A percentile compares a stretch with the other conserved stretches of the same genome.
These are phyloP conservation scores for Aspergillus pseudoglaucus DNA, from an alignment of 2,329 filamentous ascomycete species.

Conservation along the genomic window DNA sequence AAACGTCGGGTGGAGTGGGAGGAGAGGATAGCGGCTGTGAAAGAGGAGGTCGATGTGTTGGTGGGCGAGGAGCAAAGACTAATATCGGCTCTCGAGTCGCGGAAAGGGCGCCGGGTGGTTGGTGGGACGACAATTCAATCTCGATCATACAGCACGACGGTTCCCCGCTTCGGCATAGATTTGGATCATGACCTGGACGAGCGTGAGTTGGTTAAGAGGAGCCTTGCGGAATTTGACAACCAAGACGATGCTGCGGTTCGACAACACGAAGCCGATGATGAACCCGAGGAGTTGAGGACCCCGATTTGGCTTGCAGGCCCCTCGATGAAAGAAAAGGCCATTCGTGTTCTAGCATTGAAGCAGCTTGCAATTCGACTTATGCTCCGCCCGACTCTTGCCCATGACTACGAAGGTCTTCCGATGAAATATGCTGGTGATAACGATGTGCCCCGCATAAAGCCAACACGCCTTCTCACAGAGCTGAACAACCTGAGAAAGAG, in stretches of 20 bases:
- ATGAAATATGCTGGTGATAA: slow-evolving; percentile 26
- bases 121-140: slow-evolving; percentile 19
- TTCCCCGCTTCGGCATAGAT: slow-evolving; percentile 5
- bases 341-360: slow-evolving; percentile 33
- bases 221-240: no score
- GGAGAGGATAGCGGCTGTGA: slow-evolving; percentile 38
- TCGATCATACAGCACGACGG: slow-evolving; percentile 7
- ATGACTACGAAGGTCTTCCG: slow-evolving; percentile 29
- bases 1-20: slow-evolving; percentile 35
- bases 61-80: slow-evolving; percentile 34
- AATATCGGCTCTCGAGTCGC: slow-evolving; percentile 23
- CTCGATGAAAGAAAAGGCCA: slow-evolving; percentile 19
- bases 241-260: not conserved
- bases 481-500: slow-evolving; percentile 26
- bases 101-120: slow-evolving; percentile 14
- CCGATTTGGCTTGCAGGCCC: not conserved
- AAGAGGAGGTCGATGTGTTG: slow-evolving; percentile 35
- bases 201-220: no score
- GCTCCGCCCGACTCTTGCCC: slow-evolving; percentile 33
- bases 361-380: slow-evolving; percentile 35
- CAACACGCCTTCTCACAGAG: slow-evolving; percentile 27
- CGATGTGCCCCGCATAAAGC: slow-evolving; percentile 22
- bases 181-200: not conserved
- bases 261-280: not conserved
- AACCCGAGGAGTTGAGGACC: not conserved